These are phyloP conservation scores for Metarhizium album DNA, from an alignment of 2,329 filamentous ascomycete species.

Conservation along the genomic window DNA sequence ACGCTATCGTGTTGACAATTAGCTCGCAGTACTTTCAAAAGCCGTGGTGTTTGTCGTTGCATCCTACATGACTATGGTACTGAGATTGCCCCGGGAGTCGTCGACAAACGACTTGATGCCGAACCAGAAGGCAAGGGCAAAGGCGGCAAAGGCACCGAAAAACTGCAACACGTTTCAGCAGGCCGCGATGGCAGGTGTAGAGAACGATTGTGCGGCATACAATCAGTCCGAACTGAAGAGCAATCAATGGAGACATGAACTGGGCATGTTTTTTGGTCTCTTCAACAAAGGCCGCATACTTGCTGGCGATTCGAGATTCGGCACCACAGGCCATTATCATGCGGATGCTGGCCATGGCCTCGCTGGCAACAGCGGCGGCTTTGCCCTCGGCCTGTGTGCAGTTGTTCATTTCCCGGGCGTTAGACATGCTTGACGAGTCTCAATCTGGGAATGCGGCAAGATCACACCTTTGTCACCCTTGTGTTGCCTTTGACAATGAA, in stretches of 20 bases:
- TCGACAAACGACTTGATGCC: slow-evolving; percentile 41
- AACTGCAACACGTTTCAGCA: slow-evolving; percentile 26
- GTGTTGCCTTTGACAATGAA: slow-evolving; percentile 43
- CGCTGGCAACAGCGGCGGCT: slow-evolving; percentile 48
- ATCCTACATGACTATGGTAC: slow-evolving; percentile 44
- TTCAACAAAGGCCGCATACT: slow-evolving; percentile 44
- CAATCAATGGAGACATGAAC: slow-evolving; percentile 38
- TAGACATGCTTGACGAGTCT: neutral
- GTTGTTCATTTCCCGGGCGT: neutral
- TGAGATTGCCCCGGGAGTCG: slow-evolving; percentile 35
- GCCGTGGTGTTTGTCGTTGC: neutral
- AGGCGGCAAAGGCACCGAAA: slow-evolving; percentile 41
- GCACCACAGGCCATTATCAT: slow-evolving; percentile 55
- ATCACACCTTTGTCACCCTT: slow-evolving; percentile 29
- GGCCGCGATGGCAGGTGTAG: neutral
- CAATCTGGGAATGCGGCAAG: neutral
- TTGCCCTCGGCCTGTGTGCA: slow-evolving; percentile 37
- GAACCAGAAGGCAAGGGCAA: slow-evolving; percentile 53
- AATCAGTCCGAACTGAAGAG: slow-evolving; percentile 41
- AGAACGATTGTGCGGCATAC: slow-evolving; percentile 13
- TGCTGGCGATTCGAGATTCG: slow-evolving; percentile 39
- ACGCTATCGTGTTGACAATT: slow-evolving; percentile 24
- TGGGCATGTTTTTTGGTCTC: slow-evolving; percentile 40
- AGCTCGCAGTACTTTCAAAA: neutral
- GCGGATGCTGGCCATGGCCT: slow-evolving; percentile 47